These are phyloP conservation scores for Hypholoma fasciculare DNA, from an alignment of 768 basidiomycete species.

Conservation along the genomic window DNA sequence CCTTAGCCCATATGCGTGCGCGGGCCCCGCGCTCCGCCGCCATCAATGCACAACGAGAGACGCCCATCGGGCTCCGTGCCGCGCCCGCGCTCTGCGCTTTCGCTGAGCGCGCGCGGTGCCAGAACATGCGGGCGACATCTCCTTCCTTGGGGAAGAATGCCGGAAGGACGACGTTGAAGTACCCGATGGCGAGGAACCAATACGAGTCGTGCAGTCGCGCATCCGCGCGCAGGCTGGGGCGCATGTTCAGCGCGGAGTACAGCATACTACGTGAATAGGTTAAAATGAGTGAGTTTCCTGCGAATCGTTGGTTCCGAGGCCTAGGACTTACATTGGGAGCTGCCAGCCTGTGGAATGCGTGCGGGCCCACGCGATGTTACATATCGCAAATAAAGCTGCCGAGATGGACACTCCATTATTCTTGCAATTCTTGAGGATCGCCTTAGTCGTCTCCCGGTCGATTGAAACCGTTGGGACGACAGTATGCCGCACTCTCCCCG, in stretches of 20 bases:
- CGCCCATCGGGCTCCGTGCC: constrained; percentile 61
- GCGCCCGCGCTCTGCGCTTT: constrained; percentile 68
- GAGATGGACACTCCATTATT: constrained; percentile 71
- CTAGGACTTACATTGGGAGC: constrained; percentile 49
- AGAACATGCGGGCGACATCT: constrained; percentile 52
- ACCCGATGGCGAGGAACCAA: constrained; percentile 81
- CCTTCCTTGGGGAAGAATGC: constrained; percentile 57
- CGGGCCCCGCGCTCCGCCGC: constrained; percentile 59
- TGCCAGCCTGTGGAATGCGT: constrained; percentile 42
- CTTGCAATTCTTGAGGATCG: constrained; percentile 72
- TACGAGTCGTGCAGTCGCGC: constrained; percentile 58
- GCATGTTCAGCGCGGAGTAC: constrained; percentile 84
- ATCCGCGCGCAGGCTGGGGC: constrained; percentile 52
- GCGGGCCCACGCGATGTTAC: constrained; percentile 73
- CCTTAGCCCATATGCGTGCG: constrained; percentile 68
- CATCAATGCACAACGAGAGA: constrained; percentile 65
- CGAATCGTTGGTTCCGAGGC: not conserved
- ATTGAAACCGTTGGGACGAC: constrained; percentile 71
- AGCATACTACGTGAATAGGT: constrained; percentile 53
- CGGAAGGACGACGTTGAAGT: constrained; percentile 82
- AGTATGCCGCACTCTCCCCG: constrained; percentile 51
- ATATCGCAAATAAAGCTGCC: constrained; percentile 71
- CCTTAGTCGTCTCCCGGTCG: constrained; percentile 53
- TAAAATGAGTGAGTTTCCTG: not conserved
- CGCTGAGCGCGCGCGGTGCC: constrained; percentile 71